These are phyloP conservation scores for Tuber indicum DNA, from an alignment of 495 filamentous ascomycete species.

Conservation along the genomic window DNA sequence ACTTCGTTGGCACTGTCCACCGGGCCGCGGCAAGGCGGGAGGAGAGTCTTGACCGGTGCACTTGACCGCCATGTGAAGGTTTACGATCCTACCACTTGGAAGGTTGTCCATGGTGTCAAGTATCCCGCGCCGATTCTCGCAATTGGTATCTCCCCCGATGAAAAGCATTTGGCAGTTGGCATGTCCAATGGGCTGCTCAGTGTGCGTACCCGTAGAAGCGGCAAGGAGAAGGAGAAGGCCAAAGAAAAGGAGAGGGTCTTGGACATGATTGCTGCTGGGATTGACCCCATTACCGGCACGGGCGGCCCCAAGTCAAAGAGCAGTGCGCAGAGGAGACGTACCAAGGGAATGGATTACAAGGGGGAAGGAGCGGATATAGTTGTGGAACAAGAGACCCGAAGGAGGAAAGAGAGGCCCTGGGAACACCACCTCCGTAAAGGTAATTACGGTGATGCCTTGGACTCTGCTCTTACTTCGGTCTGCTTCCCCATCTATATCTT, in stretches of 20 bases:
- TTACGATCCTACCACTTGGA: conserved; percentile 86
- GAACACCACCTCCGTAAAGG: conserved; percentile 72
- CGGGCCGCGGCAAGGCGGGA: conserved; percentile 62
- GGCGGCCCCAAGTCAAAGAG: conserved; percentile 63
- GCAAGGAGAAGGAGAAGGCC: conserved; percentile 63
- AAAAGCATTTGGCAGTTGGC: conserved; percentile 84
- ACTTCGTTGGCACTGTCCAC: conserved; percentile 62
- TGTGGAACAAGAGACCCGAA: conserved; percentile 62
- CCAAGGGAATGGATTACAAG: conserved; percentile 70
- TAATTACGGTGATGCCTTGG: conserved; percentile 67
- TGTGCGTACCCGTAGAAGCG: conserved; percentile 75
- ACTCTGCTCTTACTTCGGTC: conserved; percentile 59
- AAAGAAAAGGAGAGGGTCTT: conserved; percentile 69
- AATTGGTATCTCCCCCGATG: conserved; percentile 68
- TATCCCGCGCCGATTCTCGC: conserved; percentile 86
- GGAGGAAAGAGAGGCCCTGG: conserved; percentile 65
- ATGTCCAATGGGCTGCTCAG: conserved; percentile 87
- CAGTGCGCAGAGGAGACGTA: conserved; percentile 59
- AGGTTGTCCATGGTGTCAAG: conserved; percentile 83
- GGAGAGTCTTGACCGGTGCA: conserved; percentile 72
- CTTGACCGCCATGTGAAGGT: conserved; percentile 96
- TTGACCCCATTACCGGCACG: conserved; percentile 61
- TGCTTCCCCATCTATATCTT: background rate
- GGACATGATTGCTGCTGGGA: conserved; percentile 79
- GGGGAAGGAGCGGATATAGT: conserved; percentile 83